Conservation (phyloP, 169 alveolate genomes). For the Cyclospora cayetanensis region DNA sequence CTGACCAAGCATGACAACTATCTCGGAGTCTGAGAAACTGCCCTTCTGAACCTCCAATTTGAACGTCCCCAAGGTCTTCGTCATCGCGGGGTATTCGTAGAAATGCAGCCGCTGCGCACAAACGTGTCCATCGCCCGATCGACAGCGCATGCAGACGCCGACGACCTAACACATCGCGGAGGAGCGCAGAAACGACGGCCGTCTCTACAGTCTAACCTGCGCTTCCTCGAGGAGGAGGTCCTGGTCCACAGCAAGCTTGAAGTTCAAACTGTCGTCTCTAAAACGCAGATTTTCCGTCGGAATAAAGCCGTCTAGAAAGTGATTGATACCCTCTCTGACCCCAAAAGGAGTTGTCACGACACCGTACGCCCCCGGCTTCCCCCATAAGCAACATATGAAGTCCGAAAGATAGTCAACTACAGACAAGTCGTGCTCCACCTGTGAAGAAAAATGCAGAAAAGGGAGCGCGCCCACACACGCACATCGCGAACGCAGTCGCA, state of each 20-base stretch:
- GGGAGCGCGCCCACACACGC: too few species aligned
- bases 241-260: slow-evolving; percentile 80
- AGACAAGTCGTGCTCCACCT: slow-evolving; percentile 99
- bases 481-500: background rate
- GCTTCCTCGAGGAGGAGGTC: slow-evolving; percentile 64
- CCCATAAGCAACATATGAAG: slow-evolving; percentile 99
- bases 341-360: slow-evolving; percentile 99
- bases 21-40: slow-evolving; percentile 94
- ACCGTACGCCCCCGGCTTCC: slow-evolving; percentile 99
- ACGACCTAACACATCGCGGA: too few species aligned
- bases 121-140: too few species aligned
- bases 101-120: slow-evolving; percentile 79
- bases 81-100: slow-evolving; percentile 83
- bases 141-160: too few species aligned
- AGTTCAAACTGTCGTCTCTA: slow-evolving; percentile 96
- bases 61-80: slow-evolving; percentile 89
- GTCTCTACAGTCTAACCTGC: too few species aligned
- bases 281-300: slow-evolving; percentile 99
- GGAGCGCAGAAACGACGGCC: background rate
- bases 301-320: slow-evolving; percentile 98
- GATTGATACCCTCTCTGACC: slow-evolving; percentile 99
- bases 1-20: slow-evolving; percentile 98
- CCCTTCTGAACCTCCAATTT: slow-evolving; percentile 92
- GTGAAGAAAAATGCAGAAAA: background rate
- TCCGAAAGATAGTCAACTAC: slow-evolving; percentile 99